Base-by-base conservation (phyloP, 2,329 filamentous ascomycete species). In the Fusarium transvaalense region DNA sequence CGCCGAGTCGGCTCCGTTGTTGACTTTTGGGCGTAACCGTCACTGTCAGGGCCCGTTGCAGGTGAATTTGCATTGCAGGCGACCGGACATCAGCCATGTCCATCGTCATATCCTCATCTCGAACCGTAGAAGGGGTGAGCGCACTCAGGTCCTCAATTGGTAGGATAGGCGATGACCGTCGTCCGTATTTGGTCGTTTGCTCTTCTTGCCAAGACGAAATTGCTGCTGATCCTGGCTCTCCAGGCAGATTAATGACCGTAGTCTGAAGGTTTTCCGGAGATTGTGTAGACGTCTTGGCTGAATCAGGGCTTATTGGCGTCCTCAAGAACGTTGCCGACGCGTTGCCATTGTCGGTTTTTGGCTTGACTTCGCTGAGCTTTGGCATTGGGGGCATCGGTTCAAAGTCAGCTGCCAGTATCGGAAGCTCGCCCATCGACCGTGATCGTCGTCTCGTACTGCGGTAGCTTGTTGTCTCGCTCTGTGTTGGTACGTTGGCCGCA, bases 101-200 rank as follows among this genome's bases (percentile, higher is more conserved):
- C 17, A 81, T 82, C 7, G 77, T 81, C 2, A 74, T 75, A 46
- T 84, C 82, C 29, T 84, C 83, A 23, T 80, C 78, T 14, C 76
- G 76, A 27, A 74, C 77, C 64, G 43, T 80, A 77, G 66, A 69
- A 32, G 77, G 76, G 19, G 80, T 80, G 41, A 74, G 54, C 21
- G 74, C 53, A 31, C 63, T 71, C 48, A 69, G 51, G 27, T 76
- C 78, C 50, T 79, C 78, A 15, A 75, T 61, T 10, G 84, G 84
- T 42, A 87, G 76, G 3, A 86, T 78, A 4, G 83, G 84, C 17
- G 85, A 87, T 5, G 85, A 86, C 50, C 79, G 81, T 19, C 84
- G 81, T 52, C 59, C 52, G 39, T 62, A 63, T 31, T 52, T 62
- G 37, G 47, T 66, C 39, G 27, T 38, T 54, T 55, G 47, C 29